Percentiles rank a stretch among this genome's conserved stretches.
phyloP scores from a whole-genome alignment of 805 yeast genomes.

The Kodamaea sagamina region DNA sequence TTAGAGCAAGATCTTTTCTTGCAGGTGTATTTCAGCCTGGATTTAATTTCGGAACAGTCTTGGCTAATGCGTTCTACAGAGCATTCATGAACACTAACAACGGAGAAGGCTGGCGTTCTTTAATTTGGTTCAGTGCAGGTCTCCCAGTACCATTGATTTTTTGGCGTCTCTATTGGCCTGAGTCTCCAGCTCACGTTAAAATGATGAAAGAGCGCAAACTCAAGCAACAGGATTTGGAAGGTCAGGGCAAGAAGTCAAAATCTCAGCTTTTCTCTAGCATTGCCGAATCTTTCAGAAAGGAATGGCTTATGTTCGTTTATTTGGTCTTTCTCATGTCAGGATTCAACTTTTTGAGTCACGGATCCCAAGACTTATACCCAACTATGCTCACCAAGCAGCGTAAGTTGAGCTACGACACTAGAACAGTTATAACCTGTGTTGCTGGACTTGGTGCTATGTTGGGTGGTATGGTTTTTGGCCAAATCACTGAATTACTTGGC shows the following conservation, averaged over 20 bases:
- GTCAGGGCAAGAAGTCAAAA: not conserved
- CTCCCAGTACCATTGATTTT: constrained; percentile 24
- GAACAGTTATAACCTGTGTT: constrained; percentile 62
- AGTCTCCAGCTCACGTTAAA: constrained; percentile 10
- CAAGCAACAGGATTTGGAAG: constrained; percentile 2
- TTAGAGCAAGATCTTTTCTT: constrained; percentile 19
- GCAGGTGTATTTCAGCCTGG: constrained; percentile 30
- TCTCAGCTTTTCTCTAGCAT: not conserved
- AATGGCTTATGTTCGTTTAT: constrained; percentile 37
- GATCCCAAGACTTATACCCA: constrained; percentile 74
- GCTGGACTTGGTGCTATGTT: constrained; percentile 68
- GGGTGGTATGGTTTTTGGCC: constrained; percentile 67
- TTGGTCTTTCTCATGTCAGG: constrained; percentile 56
- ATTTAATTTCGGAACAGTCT: constrained; percentile 26
- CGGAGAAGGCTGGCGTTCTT: constrained; percentile 23
- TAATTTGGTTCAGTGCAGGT: constrained; percentile 30
- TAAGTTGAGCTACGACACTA: constrained; percentile 43
- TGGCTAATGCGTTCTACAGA: constrained; percentile 26
- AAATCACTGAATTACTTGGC: constrained; percentile 57
- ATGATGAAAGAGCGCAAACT: constrained; percentile 8
- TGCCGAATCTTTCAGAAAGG: constrained; percentile 15
- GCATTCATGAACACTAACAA: constrained; percentile 19
- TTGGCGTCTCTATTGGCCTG: constrained; percentile 22
- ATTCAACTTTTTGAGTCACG: constrained; percentile 72
- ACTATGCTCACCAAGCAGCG: constrained; percentile 59